Percentiles rank a stretch among this genome's conserved stretches.
These are phyloP conservation scores for Dipteronia sinensis DNA, from an alignment of 345 rosid genomes.

Conservation along the genomic window DNA sequence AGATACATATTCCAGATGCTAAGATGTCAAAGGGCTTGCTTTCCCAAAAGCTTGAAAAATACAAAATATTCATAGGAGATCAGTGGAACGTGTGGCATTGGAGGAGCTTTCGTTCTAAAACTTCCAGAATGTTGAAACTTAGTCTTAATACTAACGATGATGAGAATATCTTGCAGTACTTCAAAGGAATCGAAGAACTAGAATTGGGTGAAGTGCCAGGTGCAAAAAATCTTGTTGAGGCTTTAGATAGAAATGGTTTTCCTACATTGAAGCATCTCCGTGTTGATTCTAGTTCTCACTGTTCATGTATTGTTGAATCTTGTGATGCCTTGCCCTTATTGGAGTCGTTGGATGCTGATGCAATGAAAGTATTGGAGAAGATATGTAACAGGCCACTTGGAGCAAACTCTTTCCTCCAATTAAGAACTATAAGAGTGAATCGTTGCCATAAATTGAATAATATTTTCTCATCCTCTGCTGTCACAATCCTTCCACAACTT, in stretches of 20 bases:
- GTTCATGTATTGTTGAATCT: background rate
- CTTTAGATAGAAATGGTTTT: slow-evolving; percentile 7
- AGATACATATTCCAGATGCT: background rate
- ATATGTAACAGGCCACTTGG: background rate
- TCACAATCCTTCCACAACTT: background rate
- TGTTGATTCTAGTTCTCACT: background rate
- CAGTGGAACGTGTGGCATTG: too few species aligned
- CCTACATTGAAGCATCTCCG: slow-evolving; percentile 10
- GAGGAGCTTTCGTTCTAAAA: too few species aligned
- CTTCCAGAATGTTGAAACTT: background rate
- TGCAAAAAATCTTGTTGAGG: background rate
- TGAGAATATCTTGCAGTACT: background rate
- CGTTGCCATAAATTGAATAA: background rate
- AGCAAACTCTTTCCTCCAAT: background rate
- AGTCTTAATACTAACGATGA: background rate
- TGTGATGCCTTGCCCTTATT: background rate
- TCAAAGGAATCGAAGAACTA: background rate
- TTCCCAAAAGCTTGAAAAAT: background rate
- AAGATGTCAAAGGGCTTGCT: background rate
- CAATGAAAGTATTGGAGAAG: background rate
- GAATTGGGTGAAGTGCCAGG: slow-evolving; percentile 9
- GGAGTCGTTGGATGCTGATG: slow-evolving; percentile 1
- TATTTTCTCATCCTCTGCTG: background rate
- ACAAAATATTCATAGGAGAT: background rate
- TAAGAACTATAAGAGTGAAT: background rate